Conservation (phyloP, 495 filamentous ascomycete species). For the Thermothielavioides terrestris region DNA sequence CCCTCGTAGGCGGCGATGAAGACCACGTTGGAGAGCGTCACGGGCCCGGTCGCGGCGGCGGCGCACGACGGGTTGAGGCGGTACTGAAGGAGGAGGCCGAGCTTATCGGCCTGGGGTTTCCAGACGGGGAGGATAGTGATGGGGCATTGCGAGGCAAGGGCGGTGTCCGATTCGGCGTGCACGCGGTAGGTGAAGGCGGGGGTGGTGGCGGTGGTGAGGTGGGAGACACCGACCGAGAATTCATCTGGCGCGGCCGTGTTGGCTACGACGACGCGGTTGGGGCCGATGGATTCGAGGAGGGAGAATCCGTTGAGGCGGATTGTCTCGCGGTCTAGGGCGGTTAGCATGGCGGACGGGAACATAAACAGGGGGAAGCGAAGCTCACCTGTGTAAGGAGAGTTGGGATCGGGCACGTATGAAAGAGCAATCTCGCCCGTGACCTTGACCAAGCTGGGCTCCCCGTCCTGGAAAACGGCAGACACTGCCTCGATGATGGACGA, state of each 20-base stretch:
- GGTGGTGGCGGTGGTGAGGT: conserved; percentile 62
- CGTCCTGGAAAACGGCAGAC: conserved; percentile 72
- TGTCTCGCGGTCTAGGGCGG: conserved; percentile 43
- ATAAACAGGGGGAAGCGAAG: neutral
- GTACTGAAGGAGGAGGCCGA: conserved; percentile 77
- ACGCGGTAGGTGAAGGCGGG: conserved; percentile 87
- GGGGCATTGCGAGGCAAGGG: conserved; percentile 55
- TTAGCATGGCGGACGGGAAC: neutral
- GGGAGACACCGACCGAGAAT: conserved; percentile 64
- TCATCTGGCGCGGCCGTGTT: conserved; percentile 62
- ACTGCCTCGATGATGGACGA: conserved; percentile 89
- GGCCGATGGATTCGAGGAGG: conserved; percentile 86
- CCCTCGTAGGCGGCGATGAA: conserved; percentile 74
- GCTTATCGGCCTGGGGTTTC: conserved; percentile 74
- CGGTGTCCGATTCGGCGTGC: conserved; percentile 59
- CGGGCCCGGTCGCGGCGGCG: conserved; percentile 42
- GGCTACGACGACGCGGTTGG: conserved; percentile 82
- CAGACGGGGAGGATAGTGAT: conserved; percentile 71
- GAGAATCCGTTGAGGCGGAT: conserved; percentile 87
- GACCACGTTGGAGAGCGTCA: conserved; percentile 73
- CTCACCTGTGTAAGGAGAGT: conserved; percentile 24
- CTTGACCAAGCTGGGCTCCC: conserved; percentile 58
- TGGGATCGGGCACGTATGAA: conserved; percentile 59
- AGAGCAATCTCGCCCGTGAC: conserved; percentile 89
- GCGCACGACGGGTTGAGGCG: conserved; percentile 59